phyloP scores from a whole-genome alignment of 352 stramenopile genomes.

The Halophytophthora polymorphica region DNA sequence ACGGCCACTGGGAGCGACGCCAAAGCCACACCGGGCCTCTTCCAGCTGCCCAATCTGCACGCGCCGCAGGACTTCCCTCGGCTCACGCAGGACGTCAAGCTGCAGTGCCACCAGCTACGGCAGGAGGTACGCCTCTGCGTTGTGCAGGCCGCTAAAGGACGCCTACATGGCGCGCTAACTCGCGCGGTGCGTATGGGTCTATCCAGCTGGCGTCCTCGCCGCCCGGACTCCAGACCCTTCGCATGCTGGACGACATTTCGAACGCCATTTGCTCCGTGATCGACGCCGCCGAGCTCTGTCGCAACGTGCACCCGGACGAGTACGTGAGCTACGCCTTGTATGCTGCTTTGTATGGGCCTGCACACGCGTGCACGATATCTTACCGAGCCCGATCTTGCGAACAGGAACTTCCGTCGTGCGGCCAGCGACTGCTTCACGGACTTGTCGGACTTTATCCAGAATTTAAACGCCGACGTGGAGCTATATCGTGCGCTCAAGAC shows the following conservation, averaged over 20 bases:
- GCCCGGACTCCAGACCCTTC: conserved; percentile 67
- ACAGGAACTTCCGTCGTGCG: conserved; percentile 69
- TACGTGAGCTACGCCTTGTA: conserved; percentile 19
- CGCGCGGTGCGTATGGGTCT: conserved; percentile 1
- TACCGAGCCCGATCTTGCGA: not conserved
- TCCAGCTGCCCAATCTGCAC: conserved; percentile 65
- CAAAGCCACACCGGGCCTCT: conserved; percentile 45
- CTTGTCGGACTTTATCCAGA: conserved; percentile 94
- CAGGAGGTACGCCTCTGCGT: conserved; percentile 34
- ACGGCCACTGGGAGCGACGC: conserved; percentile 8
- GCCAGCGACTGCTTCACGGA: conserved; percentile 88
- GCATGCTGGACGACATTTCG: conserved; percentile 92
- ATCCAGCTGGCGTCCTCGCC: conserved; percentile 43
- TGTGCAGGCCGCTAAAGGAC: not conserved
- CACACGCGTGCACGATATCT: not conserved
- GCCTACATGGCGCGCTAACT: not conserved
- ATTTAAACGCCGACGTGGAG: conserved; percentile 90
- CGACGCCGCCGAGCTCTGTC: conserved; percentile 94
- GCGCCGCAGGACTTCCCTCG: conserved; percentile 53
- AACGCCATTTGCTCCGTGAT: conserved; percentile 95
- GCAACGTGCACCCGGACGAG: conserved; percentile 90
- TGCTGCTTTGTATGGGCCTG: not conserved
- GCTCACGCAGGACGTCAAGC: conserved; percentile 58
- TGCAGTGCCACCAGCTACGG: conserved; percentile 52
- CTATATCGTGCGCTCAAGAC: conserved; percentile 86